phyloP scores from a whole-genome alignment of 1,284 basidiomycete genomes.

The Ceratobasidium sp. region DNA sequence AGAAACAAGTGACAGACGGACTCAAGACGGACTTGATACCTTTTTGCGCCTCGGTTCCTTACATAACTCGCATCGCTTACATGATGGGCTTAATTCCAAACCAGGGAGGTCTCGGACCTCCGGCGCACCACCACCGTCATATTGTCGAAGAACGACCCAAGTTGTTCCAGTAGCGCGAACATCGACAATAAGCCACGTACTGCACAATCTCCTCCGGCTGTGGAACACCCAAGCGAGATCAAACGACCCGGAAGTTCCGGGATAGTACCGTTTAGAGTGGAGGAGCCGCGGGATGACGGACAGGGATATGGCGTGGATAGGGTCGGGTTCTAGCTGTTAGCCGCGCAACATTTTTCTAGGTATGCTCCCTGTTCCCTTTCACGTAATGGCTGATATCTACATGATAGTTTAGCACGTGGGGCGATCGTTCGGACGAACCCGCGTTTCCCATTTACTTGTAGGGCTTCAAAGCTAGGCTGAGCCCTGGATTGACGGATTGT shows the following conservation, averaged over 20 bases:
- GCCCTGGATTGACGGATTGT: background rate
- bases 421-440: conserved; percentile 63
- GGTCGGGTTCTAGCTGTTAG: conserved; percentile 38
- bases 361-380: background rate
- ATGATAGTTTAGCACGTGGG: conserved; percentile 59
- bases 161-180: background rate
- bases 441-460: conserved; percentile 63
- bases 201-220: background rate
- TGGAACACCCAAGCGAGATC: background rate
- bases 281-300: background rate
- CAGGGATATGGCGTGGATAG: background rate
- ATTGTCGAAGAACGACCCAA: background rate
- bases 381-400: background rate
- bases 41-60: too few relatives aligned
- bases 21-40: background rate
- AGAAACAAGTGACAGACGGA: too few relatives aligned
- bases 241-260: background rate
- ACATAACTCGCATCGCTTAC: too few relatives aligned
- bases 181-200: background rate
- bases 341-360: conserved; percentile 40
- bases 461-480: background rate
- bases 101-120: too few relatives aligned
- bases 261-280: background rate
- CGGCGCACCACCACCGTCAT: background rate
- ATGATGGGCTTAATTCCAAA: too few relatives aligned